These are phyloP conservation scores for Barbarea vulgaris DNA, from an alignment of 345 rosid species.

Conservation along the genomic window DNA sequence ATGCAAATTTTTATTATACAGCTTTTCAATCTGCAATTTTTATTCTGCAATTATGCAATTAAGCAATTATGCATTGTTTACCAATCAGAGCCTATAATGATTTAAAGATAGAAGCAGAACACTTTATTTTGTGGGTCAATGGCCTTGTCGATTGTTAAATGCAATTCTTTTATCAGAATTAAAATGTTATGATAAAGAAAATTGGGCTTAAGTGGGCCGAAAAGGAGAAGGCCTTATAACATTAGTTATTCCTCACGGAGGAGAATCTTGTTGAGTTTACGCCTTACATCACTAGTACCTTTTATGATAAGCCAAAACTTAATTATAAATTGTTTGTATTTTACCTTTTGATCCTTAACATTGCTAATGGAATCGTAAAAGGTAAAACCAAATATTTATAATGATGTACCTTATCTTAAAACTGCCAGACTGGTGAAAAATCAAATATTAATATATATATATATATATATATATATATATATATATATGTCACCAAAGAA, in stretches of 20 bases:
- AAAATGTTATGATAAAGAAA: not conserved
- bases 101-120: not conserved
- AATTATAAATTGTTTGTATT: not conserved
- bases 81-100: no score
- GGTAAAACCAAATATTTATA: not conserved
- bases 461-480: no score
- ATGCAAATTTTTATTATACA: no score
- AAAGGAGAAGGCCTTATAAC: not conserved
- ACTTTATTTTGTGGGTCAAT: not conserved
- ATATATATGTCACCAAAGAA: no score
- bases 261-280: no score
- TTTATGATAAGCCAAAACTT: not conserved
- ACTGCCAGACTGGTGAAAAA: no score
- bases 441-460: no score
- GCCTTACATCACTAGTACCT: not conserved
- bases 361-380: not conserved
- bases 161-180: not conserved
- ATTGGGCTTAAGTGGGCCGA: not conserved
- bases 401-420: no score
- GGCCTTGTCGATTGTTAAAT: not conserved
- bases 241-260: no score
- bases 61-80: no score
- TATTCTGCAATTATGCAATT: no score
- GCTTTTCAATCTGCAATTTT: no score
- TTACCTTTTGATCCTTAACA: not conserved